Base-by-base conservation (phyloP, 2,329 filamentous ascomycete species). In the Sarocladiaceae sp. region DNA sequence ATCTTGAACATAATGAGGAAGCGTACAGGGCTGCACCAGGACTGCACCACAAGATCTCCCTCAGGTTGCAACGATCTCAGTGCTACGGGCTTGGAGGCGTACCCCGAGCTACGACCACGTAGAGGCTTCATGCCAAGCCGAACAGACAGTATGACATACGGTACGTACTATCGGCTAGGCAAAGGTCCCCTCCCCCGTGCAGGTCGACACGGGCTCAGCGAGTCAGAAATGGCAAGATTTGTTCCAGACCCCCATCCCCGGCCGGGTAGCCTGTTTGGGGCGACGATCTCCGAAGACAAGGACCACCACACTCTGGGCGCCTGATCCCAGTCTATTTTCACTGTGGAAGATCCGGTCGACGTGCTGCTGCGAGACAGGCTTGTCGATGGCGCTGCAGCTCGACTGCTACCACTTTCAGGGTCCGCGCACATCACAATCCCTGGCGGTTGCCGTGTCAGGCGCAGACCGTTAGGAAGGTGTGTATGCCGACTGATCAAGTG, bases 191-290 rank as follows among this genome's bases (percentile, higher is more conserved):
- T 46, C 40, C 40, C 40, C 40, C 40, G 25, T 46, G 40, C 40
- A 26, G 40, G 17, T 46, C 40, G 22, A 46, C 40, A 33, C 17
- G 6, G 11, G 11, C 3, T 20, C 44, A 48, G 44, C 44, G 44
- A 48, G 44, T 48, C 44, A 48, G 44, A 25, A 26, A 31, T 18
- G 44, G 22, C 12, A 4, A 48, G 15, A 48, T 8, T 33, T 48
- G 44, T 48, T 50, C 47, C 4, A 50, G 47, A 50, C 47, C 47
- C 47, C 25, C 47, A 29, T 50, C 47, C 31, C 28, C 47, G 47
- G 47, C 29, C 4, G 33, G 8, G 29, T 50, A 50, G 47, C 47
- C 47, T 25, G 20, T 36, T 50, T 50, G 20, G 47, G 47, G 33
- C 28, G 47, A 50, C 33, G 47, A 50, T 50, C 47, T 37, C 47